These are phyloP conservation scores for Hypomyces rosellus DNA, from an alignment of 2,329 filamentous ascomycete genomes.

Conservation along the genomic window DNA sequence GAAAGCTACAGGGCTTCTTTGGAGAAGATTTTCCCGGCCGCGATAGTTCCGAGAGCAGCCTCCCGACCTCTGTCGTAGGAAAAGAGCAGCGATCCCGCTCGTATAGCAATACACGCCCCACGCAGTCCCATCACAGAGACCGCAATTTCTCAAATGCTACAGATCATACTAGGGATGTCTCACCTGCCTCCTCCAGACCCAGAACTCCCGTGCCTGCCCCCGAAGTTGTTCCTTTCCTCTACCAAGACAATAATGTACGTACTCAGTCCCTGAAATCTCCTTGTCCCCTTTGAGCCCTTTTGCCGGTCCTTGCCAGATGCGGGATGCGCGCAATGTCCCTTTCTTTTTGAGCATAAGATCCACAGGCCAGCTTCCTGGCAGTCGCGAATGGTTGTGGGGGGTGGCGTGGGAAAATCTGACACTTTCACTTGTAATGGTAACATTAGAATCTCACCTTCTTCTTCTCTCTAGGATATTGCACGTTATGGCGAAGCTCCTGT, in stretches of 20 bases:
- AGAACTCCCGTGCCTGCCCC: slow-evolving; percentile 81
- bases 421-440: slow-evolving; percentile 5
- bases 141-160: slow-evolving; percentile 75
- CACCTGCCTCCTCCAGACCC: slow-evolving; percentile 70
- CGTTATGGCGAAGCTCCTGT: slow-evolving; percentile 74
- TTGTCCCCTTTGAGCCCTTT: slow-evolving; percentile 12
- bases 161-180: slow-evolving; percentile 66
- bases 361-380: background rate
- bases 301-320: background rate
- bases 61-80: slow-evolving; percentile 41
- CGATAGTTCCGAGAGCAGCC: slow-evolving; percentile 67
- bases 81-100: slow-evolving; percentile 60
- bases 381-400: slow-evolving; percentile 1
- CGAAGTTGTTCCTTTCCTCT: slow-evolving; percentile 96
- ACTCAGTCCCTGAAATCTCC: slow-evolving; percentile 19
- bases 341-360: background rate
- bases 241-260: slow-evolving; percentile 71
- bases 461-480: slow-evolving; percentile 56
- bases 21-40: slow-evolving; percentile 77
- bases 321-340: background rate
- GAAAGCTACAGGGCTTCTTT: slow-evolving; percentile 87
- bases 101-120: slow-evolving; percentile 51
- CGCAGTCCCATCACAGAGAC: slow-evolving; percentile 47
- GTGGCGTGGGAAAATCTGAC: background rate
- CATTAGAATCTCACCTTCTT: slow-evolving; percentile 18